Base-by-base conservation (phyloP, 1,139 yeast genomes). In the Diutina neorugosa region DNA sequence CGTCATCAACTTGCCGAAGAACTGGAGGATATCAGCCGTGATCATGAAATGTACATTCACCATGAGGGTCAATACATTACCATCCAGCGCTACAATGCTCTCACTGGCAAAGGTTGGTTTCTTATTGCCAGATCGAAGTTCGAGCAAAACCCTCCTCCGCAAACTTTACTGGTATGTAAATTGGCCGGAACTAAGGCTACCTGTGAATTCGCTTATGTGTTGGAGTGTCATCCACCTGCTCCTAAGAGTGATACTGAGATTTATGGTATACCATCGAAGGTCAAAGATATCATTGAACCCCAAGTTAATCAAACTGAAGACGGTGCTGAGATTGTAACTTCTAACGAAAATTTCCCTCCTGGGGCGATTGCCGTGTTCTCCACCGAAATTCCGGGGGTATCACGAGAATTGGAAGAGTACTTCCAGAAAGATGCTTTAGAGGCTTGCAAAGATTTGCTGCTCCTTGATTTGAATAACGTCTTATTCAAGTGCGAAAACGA, bases 31-130 rank as follows among this genome's bases (percentile, higher is more conserved):
- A 78, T 78, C 56, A 68, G 74, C 51, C 82, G 82, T 57, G 90
- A 87, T 58, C 89, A 86, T 59, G 98, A 93, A 68, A 89, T 87
- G 85, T 93, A 88, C 65, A 88, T 93, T 52, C 97, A 93, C 63
- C 96, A 88, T 63, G 96, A 89, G 59, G 96, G 87, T 11, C 96
- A 90, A 65, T 93, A 78, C 65, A 88, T 93, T 56, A 91, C 98
- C 1, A 84, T 91, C 54, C 97, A 91, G 66, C 75, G 98, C 59
- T 80, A 84, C 52, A 88, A 89, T 63, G 84, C 96, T 0, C 77
- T 81, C 58, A 83, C 90, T 8, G 98, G 97, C 1, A 78, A 79
- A 56, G 98, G 98, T 1, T 88, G 88, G 82, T 89, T 87, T 61
- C 73, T 93, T 61, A 78, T 93, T 63, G 96, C 97, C 0, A 78